Conservation (phyloP, 176 grass and related monocot species). For the Aegilops sharonensis region DNA sequence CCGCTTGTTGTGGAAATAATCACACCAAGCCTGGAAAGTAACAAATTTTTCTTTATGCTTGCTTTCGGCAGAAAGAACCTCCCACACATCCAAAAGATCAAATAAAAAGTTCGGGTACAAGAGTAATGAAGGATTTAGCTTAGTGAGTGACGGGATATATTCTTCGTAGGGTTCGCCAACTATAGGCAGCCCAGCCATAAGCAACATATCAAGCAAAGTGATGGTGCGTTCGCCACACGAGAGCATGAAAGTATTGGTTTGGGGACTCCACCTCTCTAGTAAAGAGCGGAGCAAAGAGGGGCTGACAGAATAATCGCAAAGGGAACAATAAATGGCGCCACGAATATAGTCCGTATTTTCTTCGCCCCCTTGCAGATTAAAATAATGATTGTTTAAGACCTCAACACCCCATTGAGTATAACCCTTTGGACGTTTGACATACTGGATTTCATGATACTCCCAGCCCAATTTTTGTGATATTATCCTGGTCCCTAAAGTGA, state of each 20-base stretch:
- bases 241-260: not conserved
- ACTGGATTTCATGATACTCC: not conserved
- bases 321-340: not conserved
- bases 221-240: not conserved
- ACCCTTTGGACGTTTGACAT: not conserved
- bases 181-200: too few species aligned
- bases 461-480: not conserved
- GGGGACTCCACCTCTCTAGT: not conserved
- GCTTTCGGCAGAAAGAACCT: too few species aligned
- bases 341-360: not conserved
- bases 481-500: too few species aligned
- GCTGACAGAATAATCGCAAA: not conserved
- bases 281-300: not conserved
- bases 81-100: too few species aligned
- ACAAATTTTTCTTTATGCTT: too few species aligned
- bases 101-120: too few species aligned
- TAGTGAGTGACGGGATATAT: too few species aligned
- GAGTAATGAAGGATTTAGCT: too few species aligned
- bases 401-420: not conserved
- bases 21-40: too few species aligned
- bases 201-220: too few species aligned
- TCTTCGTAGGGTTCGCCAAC: too few species aligned
- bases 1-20: too few species aligned
- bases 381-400: not conserved
- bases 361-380: not conserved